A percentile compares a stretch with the other conserved stretches of the same genome.
These are phyloP conservation scores for Eucalyptus cloeziana DNA, from an alignment of 345 rosid species.

Conservation along the genomic window DNA sequence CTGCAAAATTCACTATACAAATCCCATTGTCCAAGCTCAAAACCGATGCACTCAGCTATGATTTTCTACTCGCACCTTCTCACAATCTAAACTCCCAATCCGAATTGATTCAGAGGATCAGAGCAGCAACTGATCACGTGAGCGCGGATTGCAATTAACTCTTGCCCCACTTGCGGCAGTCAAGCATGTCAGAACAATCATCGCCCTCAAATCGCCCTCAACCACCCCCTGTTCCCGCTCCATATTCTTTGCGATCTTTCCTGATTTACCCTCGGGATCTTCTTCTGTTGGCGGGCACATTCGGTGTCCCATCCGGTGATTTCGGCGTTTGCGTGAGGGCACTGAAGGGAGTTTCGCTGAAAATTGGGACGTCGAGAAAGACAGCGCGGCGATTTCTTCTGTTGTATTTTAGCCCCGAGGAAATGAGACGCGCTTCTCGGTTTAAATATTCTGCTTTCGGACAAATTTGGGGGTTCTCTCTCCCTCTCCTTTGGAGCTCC, in stretches of 20 bases:
- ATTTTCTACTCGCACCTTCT: not conserved
- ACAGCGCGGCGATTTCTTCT: not conserved
- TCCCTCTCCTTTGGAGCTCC: not conserved
- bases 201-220: not conserved
- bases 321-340: not conserved
- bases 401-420: not conserved
- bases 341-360: not conserved
- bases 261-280: not conserved
- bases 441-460: no score
- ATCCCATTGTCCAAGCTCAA: not conserved
- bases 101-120: not conserved
- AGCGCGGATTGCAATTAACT: not conserved
- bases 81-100: not conserved
- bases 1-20: not conserved
- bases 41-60: fast-evolving
- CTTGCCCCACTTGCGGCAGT: not conserved
- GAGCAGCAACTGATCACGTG: not conserved
- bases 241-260: not conserved
- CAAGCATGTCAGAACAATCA: not conserved
- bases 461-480: not conserved
- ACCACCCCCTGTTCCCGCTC: not conserved
- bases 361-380: not conserved
- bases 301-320: fast-evolving
- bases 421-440: not conserved
- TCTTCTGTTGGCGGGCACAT: no score